Evolutionary conservation across 2,329 filamentous ascomycete genomes (phyloP), one percentile per base, ranked within the genome.

Genomic region (Monosporascus sp.): DNA sequence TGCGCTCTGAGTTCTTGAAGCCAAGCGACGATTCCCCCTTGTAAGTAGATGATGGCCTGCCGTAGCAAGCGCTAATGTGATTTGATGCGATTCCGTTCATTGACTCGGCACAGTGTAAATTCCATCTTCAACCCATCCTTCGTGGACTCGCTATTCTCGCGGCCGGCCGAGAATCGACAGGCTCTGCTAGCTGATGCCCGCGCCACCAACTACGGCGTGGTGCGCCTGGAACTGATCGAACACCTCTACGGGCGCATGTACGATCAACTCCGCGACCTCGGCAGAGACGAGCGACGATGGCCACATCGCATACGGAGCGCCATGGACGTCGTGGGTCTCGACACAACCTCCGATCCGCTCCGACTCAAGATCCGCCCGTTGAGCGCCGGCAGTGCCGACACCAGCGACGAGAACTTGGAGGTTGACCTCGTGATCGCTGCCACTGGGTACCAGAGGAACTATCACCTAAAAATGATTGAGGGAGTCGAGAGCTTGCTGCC

Each of bases 1-100:
- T 96, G 78, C 86, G 90, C 61, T 86, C 87, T 43, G 84, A 91
- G 58, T 91, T 93, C 53, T 74, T 99, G 55, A 85, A 88, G 62
- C 93, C 93, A 1, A 96, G 91, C 66, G 93, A 99, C 67, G 94
- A 97, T 70, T 96, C 91, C 51, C 94, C 93, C 19, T 97, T 97
- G 89, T 92, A 77, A 76, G 88, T 80, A 22, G 37, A 58, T 31
- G 26, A 41, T 37, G 5, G 11, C 19, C 37, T 44, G 19, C 35
- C 43, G 20, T 40, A 50, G 19, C 20, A 16, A 19, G 24, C 20
- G 37, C 35, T 22, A 17, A 24, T 22, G 27, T 16, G 37, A 9
- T 45, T 48, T 49, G 31, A 48, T 19, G 3, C 22, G 20, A 20
- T 46, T 7, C 43, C 11, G 9, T 17, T 22, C 41, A 44, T 44